A percentile compares a stretch with the other conserved stretches of the same genome.
Conservation (phyloP, 495 filamentous ascomycete genomes). For the Daldinia loculata region DNA sequence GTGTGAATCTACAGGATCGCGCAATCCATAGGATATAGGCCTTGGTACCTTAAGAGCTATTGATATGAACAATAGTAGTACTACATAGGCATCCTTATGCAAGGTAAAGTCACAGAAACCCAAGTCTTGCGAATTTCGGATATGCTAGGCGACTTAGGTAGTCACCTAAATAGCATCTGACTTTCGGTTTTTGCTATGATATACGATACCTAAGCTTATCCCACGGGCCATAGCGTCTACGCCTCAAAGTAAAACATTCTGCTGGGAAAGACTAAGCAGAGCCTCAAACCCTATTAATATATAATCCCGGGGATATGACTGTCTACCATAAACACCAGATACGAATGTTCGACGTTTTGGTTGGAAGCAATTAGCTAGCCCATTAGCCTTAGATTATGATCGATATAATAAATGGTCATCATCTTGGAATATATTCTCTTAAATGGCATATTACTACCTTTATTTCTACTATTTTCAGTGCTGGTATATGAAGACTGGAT, state of each 20-base stretch:
- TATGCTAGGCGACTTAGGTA: conserved; percentile 5
- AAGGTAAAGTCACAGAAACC: conserved; percentile 27
- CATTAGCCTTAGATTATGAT: conserved; percentile 1
- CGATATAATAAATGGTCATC: neutral
- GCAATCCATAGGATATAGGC: conserved; percentile 22
- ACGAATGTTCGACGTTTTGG: neutral
- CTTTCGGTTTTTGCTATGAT: conserved; percentile 13
- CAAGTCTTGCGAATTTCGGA: conserved; percentile 15
- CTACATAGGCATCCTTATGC: conserved; percentile 26
- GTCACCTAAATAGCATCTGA: conserved; percentile 11
- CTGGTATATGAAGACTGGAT: neutral
- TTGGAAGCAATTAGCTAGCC: conserved; percentile 2
- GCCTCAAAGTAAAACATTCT: neutral
- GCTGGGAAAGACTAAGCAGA: neutral
- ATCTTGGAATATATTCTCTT: neutral
- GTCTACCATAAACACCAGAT: conserved; percentile 1
- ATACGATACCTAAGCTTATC: conserved; percentile 1
- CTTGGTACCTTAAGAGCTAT: conserved; percentile 1
- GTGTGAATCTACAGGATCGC: neutral
- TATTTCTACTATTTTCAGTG: neutral
- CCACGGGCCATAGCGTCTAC: neutral
- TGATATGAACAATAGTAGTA: conserved; percentile 17
- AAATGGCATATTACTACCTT: neutral
- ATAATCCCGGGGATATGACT: neutral
- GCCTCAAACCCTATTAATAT: conserved; percentile 1